Evolutionary conservation across 1,139 yeast genomes (phyloP), one percentile per base, ranked within the genome.

Genomic region (Nakaseomyces glabratus): DNA sequence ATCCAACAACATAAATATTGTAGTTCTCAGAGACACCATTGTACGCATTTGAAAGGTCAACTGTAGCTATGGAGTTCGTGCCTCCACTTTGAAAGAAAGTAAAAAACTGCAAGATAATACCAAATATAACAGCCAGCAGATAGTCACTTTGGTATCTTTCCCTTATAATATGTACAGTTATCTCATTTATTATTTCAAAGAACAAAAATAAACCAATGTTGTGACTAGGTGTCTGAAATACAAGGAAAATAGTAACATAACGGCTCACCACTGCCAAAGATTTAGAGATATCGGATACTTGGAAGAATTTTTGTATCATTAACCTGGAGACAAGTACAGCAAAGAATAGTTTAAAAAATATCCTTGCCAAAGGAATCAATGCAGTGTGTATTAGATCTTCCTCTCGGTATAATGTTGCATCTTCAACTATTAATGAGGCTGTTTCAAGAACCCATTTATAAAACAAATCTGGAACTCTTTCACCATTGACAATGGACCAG

Each of bases 41-140:
- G 55, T 90, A 90, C 1, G 96, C 88, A 54, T 90, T 86, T 0
- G 95, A 75, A 19, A 90, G 66, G 49, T 90, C 96, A 16, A 90
- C 76, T 0, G 96, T 81, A 0, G 96, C 93, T 47, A 90, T 68
- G 33, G 95, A 86, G 52, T 90, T 90, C 1, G 97, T 86, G 37
- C 84, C 85, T 0, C 97, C 97, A 60, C 81, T 69, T 9, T 85
- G 82, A 61, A 84, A 90, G 52, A 88, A 90, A 0, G 90, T 64
- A 31, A 85, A 63, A 46, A 84, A 78, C 52, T 86, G 93, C 32
- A 84, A 48, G 6, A 71, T 38, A 7, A 64, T 37, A 1, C 57
- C 48, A 1, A 51, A 35, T 0, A 55, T 24, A 4, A 54, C 29
- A 4, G 41, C 31, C 11, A 45, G 17, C n/a, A 35, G 36, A 11